Evolutionary conservation across 2,329 filamentous ascomycete species (phyloP).

Genomic region (Lachnellula cervina): DNA sequence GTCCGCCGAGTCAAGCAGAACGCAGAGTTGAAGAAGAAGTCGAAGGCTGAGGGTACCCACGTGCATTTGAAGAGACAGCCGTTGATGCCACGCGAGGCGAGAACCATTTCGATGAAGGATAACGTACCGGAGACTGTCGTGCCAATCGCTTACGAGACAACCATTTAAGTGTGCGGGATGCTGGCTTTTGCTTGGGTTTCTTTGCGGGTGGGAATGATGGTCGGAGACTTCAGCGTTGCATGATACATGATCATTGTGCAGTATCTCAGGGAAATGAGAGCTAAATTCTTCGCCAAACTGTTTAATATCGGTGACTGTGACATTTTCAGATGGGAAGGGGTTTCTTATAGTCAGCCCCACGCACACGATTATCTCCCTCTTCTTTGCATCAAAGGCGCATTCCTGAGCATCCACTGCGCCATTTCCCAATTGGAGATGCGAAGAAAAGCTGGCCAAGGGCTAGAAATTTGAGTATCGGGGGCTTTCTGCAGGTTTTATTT

Average conservation of each 20-base stretch:
- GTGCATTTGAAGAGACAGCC: constrained; percentile 93
- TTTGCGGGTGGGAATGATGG: constrained; percentile 29
- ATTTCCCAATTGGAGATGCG: no score
- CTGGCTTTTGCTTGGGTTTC: constrained; percentile 29
- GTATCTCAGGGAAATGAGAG: constrained; percentile 29
- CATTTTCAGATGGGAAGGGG: background rate
- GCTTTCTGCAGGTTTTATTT: background rate
- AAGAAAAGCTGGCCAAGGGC: background rate
- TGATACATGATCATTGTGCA: constrained; percentile 30
- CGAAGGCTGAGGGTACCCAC: constrained; percentile 81
- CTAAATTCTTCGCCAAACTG: constrained; percentile 22
- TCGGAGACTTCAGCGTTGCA: constrained; percentile 30
- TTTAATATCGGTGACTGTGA: constrained; percentile 3
- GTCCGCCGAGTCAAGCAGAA: constrained; percentile 94
- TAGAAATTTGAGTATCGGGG: constrained; percentile 1
- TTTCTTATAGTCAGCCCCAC: background rate
- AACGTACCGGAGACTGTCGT: constrained; percentile 87
- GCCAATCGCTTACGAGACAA: constrained; percentile 95
- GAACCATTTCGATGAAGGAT: constrained; percentile 74
- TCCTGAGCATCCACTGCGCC: no score
- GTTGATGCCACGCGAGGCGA: constrained; percentile 70
- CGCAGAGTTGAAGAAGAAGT: constrained; percentile 85
- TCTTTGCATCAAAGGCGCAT: no score
- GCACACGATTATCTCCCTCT: no score
- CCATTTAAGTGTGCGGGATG: constrained; percentile 61